phyloP scores from a whole-genome alignment of 345 rosid genomes.

The Citrus hindsii region DNA sequence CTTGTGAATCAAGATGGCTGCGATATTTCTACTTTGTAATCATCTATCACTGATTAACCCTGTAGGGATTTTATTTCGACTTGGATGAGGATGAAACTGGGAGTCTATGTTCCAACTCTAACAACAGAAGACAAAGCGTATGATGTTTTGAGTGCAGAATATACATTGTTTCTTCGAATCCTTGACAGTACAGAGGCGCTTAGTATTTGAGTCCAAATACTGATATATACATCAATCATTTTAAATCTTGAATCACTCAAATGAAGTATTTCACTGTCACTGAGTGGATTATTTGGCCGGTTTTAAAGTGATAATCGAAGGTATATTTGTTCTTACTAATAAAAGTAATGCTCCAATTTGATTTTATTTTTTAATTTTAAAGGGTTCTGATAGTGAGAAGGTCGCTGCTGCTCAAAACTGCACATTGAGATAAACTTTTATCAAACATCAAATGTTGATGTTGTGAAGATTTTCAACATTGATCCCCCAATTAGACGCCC shows the following conservation, averaged over 20 bases:
- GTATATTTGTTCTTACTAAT: no score
- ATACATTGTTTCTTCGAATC: constrained; percentile 32
- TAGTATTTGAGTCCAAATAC: not conserved
- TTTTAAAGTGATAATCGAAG: no score
- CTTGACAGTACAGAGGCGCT: constrained; percentile 38
- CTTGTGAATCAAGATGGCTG: not conserved
- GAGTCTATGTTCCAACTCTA: constrained; percentile 28
- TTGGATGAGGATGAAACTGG: constrained; percentile 39
- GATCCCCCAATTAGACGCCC: constrained; percentile 28
- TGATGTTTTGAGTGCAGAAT: constrained; percentile 22
- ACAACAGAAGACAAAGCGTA: constrained; percentile 34
- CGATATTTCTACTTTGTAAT: not conserved
- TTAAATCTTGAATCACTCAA: not conserved
- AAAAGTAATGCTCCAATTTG: no score
- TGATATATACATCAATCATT: not conserved
- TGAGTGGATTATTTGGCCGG: no score
- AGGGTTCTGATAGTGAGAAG: constrained; percentile 36
- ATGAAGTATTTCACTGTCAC: not conserved
- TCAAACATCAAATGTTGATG: constrained; percentile 35
- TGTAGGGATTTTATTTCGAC: constrained; percentile 35
- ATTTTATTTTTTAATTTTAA: not conserved
- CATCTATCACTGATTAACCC: not conserved
- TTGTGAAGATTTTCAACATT: constrained; percentile 34
- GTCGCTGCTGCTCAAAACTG: constrained; percentile 38
- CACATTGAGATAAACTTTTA: constrained; percentile 36